Base-by-base conservation (phyloP, 257 asterid species). In the Nicotiana otophora region DNA sequence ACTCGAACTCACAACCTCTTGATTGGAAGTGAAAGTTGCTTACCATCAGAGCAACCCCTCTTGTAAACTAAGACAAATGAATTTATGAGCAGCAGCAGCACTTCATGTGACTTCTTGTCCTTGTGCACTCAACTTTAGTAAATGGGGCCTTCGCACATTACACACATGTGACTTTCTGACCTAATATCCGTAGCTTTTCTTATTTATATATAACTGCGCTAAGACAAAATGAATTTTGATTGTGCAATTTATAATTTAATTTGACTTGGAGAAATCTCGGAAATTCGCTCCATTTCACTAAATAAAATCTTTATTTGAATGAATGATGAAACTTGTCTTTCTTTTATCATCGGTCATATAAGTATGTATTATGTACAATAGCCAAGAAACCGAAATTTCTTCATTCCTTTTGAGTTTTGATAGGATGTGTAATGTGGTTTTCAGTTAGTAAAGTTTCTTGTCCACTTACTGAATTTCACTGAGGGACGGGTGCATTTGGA, bases 91-190 rank as follows among this genome's bases (percentile, higher is more conserved):
- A 74, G 51, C 62, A 46, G 79, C 79, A 72, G 39, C 39, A 72
- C 4, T 72, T 72, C 61, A 74, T 74, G 79, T 48, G 78, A 58
- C n/a, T 72, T 72, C 78, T 20, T 72, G 78, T 72, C 78, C 79
- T 72, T 72, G 36, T 72, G 78, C 78, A 72, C 78, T 72, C 34
- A 0, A 72, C 78, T 72, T 46, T 72, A 72, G 23, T 72, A 72
- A 46, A 48, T 74, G 79, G 79, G 79, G 5, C 60, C 53, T 8
- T 9, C 0, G 9, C 15, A n/a, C 65, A 60, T 60, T n/a, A 60
- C 15, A 61, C 30, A n/a, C 77, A 68, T 68, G 77, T 68, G 61
- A 72, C 61, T 48, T 26, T 74, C 79, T 48, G 79, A 74, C 79
- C 42, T 72, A 74, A 48, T 74, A 74, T 48, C 46, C 60, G 23